A percentile compares a stretch with the other conserved stretches of the same genome.
These are phyloP conservation scores for Neurospora sublineolata DNA, from an alignment of 495 filamentous ascomycete genomes.

Conservation along the genomic window DNA sequence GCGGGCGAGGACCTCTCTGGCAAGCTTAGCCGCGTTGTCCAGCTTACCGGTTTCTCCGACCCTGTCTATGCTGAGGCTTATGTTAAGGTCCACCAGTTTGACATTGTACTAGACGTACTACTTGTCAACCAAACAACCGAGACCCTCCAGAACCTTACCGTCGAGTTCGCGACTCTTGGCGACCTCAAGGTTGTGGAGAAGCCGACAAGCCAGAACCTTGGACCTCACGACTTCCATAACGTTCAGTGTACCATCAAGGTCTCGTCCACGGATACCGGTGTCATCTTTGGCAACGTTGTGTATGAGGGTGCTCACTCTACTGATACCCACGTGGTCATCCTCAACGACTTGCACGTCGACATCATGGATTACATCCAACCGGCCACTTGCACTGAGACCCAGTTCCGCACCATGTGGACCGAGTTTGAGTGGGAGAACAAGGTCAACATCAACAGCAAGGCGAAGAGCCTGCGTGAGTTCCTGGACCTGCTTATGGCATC, in stretches of 20 bases:
- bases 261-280: constrained; percentile 93
- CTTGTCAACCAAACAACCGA: constrained; percentile 96
- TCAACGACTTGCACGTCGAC: constrained; percentile 97
- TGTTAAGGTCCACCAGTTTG: constrained; percentile 97
- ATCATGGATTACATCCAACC: constrained; percentile 99
- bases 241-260: constrained; percentile 99
- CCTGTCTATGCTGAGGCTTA: constrained; percentile 97
- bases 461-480: constrained; percentile 85
- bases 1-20: constrained; percentile 72
- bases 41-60: constrained; percentile 97
- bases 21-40: constrained; percentile 91
- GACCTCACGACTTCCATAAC: constrained; percentile 91
- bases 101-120: constrained; percentile 94
- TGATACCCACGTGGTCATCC: constrained; percentile 93
- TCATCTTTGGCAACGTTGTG: constrained; percentile 98
- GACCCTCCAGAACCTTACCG: constrained; percentile 90
- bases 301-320: constrained; percentile 94
- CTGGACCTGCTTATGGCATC: constrained; percentile 89
- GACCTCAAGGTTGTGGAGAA: constrained; percentile 97
- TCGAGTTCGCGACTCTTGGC: constrained; percentile 95
- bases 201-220: constrained; percentile 90
- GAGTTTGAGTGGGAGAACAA: constrained; percentile 99
- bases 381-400: constrained; percentile 89
- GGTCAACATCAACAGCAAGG: constrained; percentile 98
- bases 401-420: constrained; percentile 99